Percentiles rank a stretch among this genome's conserved stretches.
Conservation (phyloP, 2,329 filamentous ascomycete species). For the Cercospora sesami region DNA sequence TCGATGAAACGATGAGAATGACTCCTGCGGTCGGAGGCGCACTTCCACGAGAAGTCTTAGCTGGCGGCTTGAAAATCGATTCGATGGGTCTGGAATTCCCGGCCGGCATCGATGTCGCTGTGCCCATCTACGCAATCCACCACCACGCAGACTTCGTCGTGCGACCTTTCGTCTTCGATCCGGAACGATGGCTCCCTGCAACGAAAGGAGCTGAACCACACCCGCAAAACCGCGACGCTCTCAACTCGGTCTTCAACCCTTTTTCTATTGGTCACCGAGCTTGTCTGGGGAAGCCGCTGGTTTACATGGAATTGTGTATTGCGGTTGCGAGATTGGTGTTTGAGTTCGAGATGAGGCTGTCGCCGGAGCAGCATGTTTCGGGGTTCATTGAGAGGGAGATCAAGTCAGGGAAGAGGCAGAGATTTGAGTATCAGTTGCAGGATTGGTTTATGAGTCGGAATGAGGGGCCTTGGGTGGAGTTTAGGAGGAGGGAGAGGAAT, state of each 20-base stretch:
- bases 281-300: constrained; percentile 64
- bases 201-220: constrained; percentile 14
- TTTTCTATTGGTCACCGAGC: constrained; percentile 69
- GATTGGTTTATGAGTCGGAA: constrained; percentile 75
- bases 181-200: constrained; percentile 32
- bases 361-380: constrained; percentile 53
- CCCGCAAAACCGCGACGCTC: constrained; percentile 21
- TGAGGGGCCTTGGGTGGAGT: constrained; percentile 67
- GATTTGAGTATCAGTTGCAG: constrained; percentile 65
- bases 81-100: constrained; percentile 41
- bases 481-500: constrained; percentile 28
- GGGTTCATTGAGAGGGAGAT: constrained; percentile 49
- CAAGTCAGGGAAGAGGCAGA: constrained; percentile 58
- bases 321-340: constrained; percentile 31
- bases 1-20: constrained; percentile 52
- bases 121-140: constrained; percentile 41
- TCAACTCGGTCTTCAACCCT: constrained; percentile 69
- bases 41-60: constrained; percentile 39
- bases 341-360: constrained; percentile 31
- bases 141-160: constrained; percentile 38
- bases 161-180: constrained; percentile 33
- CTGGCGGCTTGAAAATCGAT: constrained; percentile 36
- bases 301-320: constrained; percentile 33
- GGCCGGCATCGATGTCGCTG: constrained; percentile 39
- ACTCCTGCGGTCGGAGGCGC: constrained; percentile 46